A percentile compares a stretch with the other conserved stretches of the same genome.
Conservation (phyloP, 2,329 filamentous ascomycete species). For the Septoria linicola region DNA sequence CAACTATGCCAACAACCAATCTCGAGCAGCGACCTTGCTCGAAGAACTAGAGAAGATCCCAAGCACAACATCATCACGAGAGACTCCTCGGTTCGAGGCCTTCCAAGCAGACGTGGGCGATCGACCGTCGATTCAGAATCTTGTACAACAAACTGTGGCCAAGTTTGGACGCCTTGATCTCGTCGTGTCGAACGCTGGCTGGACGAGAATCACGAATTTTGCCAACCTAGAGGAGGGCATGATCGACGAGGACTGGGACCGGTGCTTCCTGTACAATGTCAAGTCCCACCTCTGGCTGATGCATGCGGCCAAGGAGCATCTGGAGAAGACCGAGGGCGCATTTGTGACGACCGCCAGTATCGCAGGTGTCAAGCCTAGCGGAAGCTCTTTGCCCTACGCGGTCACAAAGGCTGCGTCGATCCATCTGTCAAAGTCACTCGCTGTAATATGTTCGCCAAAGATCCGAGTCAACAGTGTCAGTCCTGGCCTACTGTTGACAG, state of each 20-base stretch:
- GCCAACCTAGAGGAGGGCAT: conserved; percentile 39
- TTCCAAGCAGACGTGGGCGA: conserved; percentile 33
- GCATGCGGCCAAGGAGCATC: conserved; percentile 54
- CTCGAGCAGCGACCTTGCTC: conserved; percentile 43
- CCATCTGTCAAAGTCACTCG: conserved; percentile 57
- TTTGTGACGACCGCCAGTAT: conserved; percentile 66
- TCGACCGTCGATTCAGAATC: conserved; percentile 33
- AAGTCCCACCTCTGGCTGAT: conserved; percentile 62
- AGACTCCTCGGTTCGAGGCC: conserved; percentile 26
- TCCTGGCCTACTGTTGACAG: conserved; percentile 51
- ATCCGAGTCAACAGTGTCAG: conserved; percentile 61
- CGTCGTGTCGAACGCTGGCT: conserved; percentile 45
- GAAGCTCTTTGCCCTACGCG: conserved; percentile 54
- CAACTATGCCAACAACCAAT: conserved; percentile 49
- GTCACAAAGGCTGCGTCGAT: conserved; percentile 45
- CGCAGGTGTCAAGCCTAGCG: conserved; percentile 63
- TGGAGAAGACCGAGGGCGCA: conserved; percentile 58
- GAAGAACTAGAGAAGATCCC: conserved; percentile 44
- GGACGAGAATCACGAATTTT: conserved; percentile 37
- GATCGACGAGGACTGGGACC: conserved; percentile 42
- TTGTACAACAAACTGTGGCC: conserved; percentile 39
- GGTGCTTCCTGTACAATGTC: conserved; percentile 56
- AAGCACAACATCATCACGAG: conserved; percentile 23
- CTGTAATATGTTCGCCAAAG: conserved; percentile 53
- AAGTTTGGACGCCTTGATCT: conserved; percentile 41